phyloP scores from a whole-genome alignment of 371 early-diverging fungal species.

The Saksenaea vasiformis region DNA sequence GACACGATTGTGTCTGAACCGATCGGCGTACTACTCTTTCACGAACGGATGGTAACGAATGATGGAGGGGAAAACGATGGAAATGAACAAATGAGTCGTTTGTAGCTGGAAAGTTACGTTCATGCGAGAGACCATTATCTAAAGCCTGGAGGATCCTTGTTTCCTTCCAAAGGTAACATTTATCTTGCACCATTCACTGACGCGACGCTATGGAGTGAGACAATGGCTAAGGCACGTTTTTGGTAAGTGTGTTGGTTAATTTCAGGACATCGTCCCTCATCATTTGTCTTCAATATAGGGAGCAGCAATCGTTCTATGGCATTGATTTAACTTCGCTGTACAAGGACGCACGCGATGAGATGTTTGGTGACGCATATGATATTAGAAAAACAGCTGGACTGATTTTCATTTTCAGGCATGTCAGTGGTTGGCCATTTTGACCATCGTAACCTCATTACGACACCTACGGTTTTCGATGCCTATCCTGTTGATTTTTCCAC shows the following conservation, averaged over 20 bases:
- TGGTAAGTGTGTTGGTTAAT: constrained; percentile 46
- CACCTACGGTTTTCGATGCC: constrained; percentile 50
- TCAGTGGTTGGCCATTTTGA: constrained; percentile 96
- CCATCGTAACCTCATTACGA: constrained; percentile 77
- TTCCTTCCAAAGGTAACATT: constrained; percentile 89
- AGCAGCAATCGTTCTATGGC: constrained; percentile 88
- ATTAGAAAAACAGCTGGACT: constrained; percentile 8
- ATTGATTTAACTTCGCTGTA: constrained; percentile 88
- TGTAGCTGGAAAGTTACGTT: constrained; percentile 77
- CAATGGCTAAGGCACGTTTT: constrained; percentile 89
- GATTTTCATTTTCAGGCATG: constrained; percentile 53
- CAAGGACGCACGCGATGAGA: constrained; percentile 80
- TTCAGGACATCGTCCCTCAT: neutral
- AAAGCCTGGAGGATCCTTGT: constrained; percentile 90
- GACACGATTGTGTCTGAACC: constrained; percentile 97
- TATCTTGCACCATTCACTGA: constrained; percentile 89
- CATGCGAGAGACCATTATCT: constrained; percentile 89
- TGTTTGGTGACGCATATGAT: constrained; percentile 61
- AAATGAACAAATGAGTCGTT: neutral
- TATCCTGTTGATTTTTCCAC: constrained; percentile 84
- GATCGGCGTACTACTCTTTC: constrained; percentile 94
- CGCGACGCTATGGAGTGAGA: constrained; percentile 85
- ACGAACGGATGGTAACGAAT: constrained; percentile 83
- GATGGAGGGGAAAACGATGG: neutral
- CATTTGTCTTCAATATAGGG: constrained; percentile 34